phyloP scores from a whole-genome alignment of 148 eudicot species.

The Amaranthus palmeri region DNA sequence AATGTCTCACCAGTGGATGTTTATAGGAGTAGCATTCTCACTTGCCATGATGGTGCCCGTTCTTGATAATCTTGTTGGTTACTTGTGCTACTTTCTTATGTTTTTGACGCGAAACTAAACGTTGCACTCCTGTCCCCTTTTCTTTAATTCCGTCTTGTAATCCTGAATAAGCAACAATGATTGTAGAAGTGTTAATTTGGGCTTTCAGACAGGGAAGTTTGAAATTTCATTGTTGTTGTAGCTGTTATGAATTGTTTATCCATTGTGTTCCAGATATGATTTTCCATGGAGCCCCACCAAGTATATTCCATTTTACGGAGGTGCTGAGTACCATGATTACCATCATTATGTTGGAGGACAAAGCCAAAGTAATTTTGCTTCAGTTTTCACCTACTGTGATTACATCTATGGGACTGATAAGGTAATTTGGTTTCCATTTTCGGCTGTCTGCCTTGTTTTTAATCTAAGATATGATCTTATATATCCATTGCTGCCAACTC shows the following conservation, averaged over 20 bases:
- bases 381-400: conserved; percentile 96
- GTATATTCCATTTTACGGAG: conserved; percentile 93
- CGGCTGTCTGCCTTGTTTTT: neutral
- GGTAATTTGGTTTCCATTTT: conserved; percentile 36
- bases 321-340: conserved; percentile 94
- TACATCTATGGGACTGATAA: conserved; percentile 97
- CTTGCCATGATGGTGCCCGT: too few species aligned
- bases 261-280: conserved; percentile 59
- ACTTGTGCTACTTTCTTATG: too few species aligned
- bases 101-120: too few species aligned
- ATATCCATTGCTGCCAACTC: conserved; percentile 13
- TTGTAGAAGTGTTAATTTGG: too few species aligned
- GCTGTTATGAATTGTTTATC: neutral
- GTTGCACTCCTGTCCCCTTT: too few species aligned
- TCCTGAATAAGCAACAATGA: neutral
- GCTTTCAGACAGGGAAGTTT: too few species aligned
- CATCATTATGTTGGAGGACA: conserved; percentile 97
- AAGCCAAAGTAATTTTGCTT: conserved; percentile 97
- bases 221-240: neutral
- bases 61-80: too few species aligned
- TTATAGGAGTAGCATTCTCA: neutral
- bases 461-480: conserved; percentile 13
- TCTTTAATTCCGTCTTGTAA: neutral
- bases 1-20: neutral
- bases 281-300: conserved; percentile 85